Conservation (phyloP, 2,329 filamentous ascomycete species). For the Colletotrichum echinochloae region DNA sequence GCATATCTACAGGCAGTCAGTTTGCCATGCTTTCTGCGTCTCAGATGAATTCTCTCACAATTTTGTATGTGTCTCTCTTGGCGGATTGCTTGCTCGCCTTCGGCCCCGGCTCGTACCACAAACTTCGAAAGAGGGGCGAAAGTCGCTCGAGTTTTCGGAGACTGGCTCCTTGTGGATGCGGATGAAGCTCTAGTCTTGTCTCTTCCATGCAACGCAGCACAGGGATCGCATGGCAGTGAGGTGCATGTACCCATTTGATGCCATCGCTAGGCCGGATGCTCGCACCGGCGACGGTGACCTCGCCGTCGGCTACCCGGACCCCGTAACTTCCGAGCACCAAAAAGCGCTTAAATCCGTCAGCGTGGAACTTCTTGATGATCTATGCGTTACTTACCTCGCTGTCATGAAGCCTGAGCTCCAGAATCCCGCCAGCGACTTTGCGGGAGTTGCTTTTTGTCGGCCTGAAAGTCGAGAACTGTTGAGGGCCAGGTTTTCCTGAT, state of each 20-base stretch:
- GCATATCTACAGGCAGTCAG: slow-evolving; percentile 59
- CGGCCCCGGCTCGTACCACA: slow-evolving; percentile 68
- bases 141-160: slow-evolving; percentile 68
- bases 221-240: slow-evolving; percentile 77
- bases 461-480: slow-evolving; percentile 60
- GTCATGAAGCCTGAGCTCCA: slow-evolving; percentile 59
- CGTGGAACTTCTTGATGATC: not conserved
- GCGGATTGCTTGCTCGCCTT: slow-evolving; percentile 42
- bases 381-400: slow-evolving; percentile 57
- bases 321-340: slow-evolving; percentile 77
- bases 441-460: slow-evolving; percentile 59
- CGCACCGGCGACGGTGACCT: slow-evolving; percentile 74
- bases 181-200: slow-evolving; percentile 65
- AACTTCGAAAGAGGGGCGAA: slow-evolving; percentile 73
- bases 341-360: slow-evolving; percentile 62
- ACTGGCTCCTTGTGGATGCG: slow-evolving; percentile 61
- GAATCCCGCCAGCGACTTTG: slow-evolving; percentile 52
- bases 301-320: slow-evolving; percentile 70
- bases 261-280: slow-evolving; percentile 63
- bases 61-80: slow-evolving; percentile 57
- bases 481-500: not conserved
- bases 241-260: slow-evolving; percentile 71
- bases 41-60: slow-evolving; percentile 54
- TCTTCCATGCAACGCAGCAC: slow-evolving; percentile 68
- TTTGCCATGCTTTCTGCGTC: slow-evolving; percentile 14